Base-by-base conservation (phyloP, 306 rosid genomes). In the Glycine soja region DNA sequence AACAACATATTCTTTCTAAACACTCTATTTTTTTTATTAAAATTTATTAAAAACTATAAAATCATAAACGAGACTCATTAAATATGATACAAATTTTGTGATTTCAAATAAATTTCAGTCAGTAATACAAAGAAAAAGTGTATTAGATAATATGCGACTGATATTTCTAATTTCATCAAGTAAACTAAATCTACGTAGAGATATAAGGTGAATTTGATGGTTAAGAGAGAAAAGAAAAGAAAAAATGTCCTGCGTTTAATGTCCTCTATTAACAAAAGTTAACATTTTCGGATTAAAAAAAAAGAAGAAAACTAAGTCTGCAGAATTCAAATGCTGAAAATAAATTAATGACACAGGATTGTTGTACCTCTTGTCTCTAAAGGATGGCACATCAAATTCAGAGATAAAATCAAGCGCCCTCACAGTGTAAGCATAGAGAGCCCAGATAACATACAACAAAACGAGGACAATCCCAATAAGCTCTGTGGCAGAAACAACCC, bases 401-500 rank as follows among this genome's bases (percentile, higher is more conserved):
- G 89, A 48, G 14, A 81, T 10, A 16, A 0, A n/a, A 58, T 56
- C 67, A 61, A 90, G 76, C 63, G 85, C 76, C 64, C 59, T 53
- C 81, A 87, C 4, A 80, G 84, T 61, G 56, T 93, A 93, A 36
- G 87, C 67, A 81, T 38, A 91, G 59, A 89, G 9, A 83, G 98
- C 93, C 91, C 92, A 92, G 30, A 90, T 43, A 79, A 92, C 95
- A 87, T 81, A 94, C 0, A 79, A 83, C 5, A 45, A 53, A 80
- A 92, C 87, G 52, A 94, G 88, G 40, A 92, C 34, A 74, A 94
- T 94, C 54, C 97, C 98, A 64, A 92, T 79, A 0, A 92, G 38
- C 86, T 94, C 98, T 66, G 97, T 76, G 46, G 91, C 98, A 82
- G 95, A 90, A 88, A 94, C 92, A 34, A 94, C 97, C 57, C 96